Conservation (phyloP, 2,329 filamentous ascomycete genomes). For the Aspergillus transmontanensis region DNA sequence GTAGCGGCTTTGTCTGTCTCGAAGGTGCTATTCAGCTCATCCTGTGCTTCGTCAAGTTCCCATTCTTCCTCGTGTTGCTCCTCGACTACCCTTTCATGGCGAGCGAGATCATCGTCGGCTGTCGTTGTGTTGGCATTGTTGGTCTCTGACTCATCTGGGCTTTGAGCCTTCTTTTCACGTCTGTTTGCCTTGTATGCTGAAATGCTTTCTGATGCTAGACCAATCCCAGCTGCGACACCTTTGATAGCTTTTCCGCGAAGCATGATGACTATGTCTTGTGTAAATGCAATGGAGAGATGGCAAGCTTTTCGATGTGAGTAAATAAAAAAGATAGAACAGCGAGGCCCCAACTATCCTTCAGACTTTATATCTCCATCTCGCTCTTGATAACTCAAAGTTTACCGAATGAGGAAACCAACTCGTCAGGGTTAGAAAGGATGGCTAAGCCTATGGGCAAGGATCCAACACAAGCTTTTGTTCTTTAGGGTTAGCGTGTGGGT, state of each 20-base stretch:
- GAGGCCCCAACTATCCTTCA: neutral
- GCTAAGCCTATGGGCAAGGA: no score
- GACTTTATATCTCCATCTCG: neutral
- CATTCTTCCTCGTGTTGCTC: constrained; percentile 22
- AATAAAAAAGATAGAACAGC: neutral
- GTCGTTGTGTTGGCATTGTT: neutral
- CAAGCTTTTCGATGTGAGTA: no score
- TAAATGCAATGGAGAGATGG: neutral
- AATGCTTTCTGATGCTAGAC: constrained; percentile 28
- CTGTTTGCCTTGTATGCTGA: constrained; percentile 23
- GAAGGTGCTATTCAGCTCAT: constrained; percentile 13
- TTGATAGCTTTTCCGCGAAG: constrained; percentile 10
- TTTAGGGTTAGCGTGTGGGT: neutral
- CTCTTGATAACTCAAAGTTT: neutral
- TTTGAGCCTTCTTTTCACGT: constrained; percentile 6
- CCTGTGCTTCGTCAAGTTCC: constrained; percentile 29
- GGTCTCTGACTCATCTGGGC: neutral
- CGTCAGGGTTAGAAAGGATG: neutral
- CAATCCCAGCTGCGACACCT: constrained; percentile 29
- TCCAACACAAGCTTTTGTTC: neutral
- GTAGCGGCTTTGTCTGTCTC: neutral
- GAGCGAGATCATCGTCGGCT: neutral
- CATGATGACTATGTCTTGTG: neutral
- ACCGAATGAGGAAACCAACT: neutral
- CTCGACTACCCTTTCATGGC: neutral